Base-by-base conservation (phyloP, 768 basidiomycete genomes). In the Pisolithus sp. region DNA sequence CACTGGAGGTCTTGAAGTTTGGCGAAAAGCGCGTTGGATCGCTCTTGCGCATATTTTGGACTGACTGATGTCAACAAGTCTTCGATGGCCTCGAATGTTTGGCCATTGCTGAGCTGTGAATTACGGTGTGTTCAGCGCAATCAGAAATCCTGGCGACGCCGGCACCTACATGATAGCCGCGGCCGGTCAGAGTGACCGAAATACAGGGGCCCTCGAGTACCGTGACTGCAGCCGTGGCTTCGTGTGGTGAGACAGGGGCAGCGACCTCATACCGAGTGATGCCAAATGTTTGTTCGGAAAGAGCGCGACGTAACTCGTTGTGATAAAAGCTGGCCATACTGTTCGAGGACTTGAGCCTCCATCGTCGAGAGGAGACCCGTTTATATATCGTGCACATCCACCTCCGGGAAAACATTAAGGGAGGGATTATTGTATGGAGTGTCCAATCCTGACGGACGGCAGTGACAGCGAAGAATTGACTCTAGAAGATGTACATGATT, bases 231-330 rank as follows among this genome's bases (percentile, higher is more conserved):
- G 83, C 83, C 10, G 67, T 68, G 13, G 84, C 80, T 57, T 79
- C 74, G 48, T 75, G 68, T 2, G 70, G 56, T 2, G 75, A 71
- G 1, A 71, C 62, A 43, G 67, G 59, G 20, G 62, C 58, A 5
- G 55, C 39, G 45, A 82, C 59, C 3, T 71, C 68, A 57, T 74
- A 85, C 54, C 69, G 66, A 38, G 69, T 59, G 53, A 86, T 73
- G 17, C 79, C 80, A 57, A 79, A 82, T 5, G 74, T 67, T 54
- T 86, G 81, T 58, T 86, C 85, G 30, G 65, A 65, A 34, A 88
- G 72, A 23, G 80, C 77, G 21, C 72, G 69, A 20, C 66, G 67
- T 18, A 88, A 71, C 62, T 88, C 85, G 50, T 70, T 62, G 51
- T 71, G 60, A 58, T 61, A 64, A 59, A 73, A 72, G 21, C 62